Conservation (phyloP, 164 flowering plant species). For the Umbellularia californica region DNA sequence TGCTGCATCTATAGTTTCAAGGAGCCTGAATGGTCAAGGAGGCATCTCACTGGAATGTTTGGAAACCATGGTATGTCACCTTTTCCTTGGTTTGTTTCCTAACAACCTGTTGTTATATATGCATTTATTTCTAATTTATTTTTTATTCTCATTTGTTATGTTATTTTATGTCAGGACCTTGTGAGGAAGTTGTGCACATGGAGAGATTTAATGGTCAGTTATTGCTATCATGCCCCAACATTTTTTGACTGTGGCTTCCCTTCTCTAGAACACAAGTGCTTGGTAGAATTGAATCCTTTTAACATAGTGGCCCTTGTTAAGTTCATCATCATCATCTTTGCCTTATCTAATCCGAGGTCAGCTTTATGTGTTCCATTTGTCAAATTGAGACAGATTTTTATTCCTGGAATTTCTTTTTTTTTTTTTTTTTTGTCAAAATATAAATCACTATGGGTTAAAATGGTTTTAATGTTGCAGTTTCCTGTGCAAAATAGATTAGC, state of each 20-base stretch:
- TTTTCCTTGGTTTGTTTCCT: constrained; percentile 6
- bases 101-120: background rate
- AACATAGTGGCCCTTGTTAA: background rate
- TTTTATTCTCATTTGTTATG: background rate
- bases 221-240: background rate
- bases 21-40: constrained; percentile 45
- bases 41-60: constrained; percentile 21
- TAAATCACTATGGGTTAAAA: no score
- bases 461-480: no score
- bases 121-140: constrained; percentile 1
- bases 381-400: no score
- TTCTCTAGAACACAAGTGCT: background rate
- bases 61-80: constrained; percentile 41
- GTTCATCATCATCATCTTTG: no score
- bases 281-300: background rate
- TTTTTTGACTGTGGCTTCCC: constrained; percentile 1
- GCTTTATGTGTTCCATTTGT: no score
- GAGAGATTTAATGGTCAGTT: constrained; percentile 98
- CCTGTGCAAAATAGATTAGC: no score
- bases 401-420: no score
- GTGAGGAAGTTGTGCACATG: constrained; percentile 73
- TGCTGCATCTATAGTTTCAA: constrained; percentile 68
- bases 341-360: no score
- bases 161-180: constrained; percentile 54
- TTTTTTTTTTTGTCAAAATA: no score